Conservation (phyloP, 208 protist species). For the Wallacemonas sp. region DNA sequence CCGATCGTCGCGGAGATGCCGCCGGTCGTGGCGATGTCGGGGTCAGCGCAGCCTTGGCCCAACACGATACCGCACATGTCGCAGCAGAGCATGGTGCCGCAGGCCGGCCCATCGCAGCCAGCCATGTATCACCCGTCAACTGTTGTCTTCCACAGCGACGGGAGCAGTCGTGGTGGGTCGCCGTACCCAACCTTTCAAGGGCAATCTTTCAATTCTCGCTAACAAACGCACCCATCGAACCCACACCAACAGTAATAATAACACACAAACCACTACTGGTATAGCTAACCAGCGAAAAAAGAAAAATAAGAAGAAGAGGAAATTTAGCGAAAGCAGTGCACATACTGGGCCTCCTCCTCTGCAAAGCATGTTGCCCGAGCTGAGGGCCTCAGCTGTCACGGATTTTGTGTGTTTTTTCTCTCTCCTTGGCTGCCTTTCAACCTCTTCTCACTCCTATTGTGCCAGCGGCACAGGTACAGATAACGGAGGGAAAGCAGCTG, state of each 20-base stretch:
- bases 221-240: not conserved
- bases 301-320: too few relatives aligned
- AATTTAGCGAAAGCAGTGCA: too few relatives aligned
- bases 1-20: not conserved
- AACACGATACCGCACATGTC: not conserved
- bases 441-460: too few relatives aligned
- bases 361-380: too few relatives aligned
- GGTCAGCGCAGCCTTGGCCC: not conserved
- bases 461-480: too few relatives aligned
- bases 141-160: not conserved
- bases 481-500: too few relatives aligned
- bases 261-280: too few relatives aligned
- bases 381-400: too few relatives aligned
- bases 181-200: not conserved
- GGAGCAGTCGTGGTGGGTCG: slow-evolving; percentile 3
- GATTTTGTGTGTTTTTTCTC: too few relatives aligned
- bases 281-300: too few relatives aligned
- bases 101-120: not conserved
- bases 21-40: not conserved
- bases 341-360: too few relatives aligned
- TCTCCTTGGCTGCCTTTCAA: too few relatives aligned
- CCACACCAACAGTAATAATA: slow-evolving; percentile 2
- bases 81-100: not conserved
- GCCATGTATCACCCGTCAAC: not conserved
- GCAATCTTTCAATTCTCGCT: not conserved